Evolutionary conservation across 2,329 filamentous ascomycete genomes (phyloP).

Genomic region (Fusarium sp.): DNA sequence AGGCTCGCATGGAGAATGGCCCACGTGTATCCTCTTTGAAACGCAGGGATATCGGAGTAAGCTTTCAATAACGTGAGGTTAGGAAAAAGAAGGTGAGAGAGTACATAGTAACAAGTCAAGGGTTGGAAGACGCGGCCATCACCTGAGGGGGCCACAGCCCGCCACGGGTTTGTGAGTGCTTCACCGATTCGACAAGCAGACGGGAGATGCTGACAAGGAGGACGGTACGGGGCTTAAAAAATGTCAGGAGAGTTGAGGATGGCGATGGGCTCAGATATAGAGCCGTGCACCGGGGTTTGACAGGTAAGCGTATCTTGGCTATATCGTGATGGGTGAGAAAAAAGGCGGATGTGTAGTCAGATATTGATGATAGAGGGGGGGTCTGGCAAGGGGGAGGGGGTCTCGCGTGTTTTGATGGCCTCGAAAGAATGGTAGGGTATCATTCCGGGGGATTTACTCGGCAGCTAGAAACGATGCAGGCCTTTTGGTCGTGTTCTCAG

Average conservation of each 20-base stretch:
- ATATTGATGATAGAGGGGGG: conserved; percentile 3
- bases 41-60: background rate
- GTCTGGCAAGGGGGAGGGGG: background rate
- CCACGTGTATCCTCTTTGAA: conserved; percentile 18
- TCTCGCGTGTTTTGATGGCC: conserved; percentile 17
- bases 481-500: background rate
- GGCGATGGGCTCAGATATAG: conserved; percentile 12
- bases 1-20: conserved; percentile 17
- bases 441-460: conserved; percentile 26
- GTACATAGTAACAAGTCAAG: background rate
- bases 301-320: conserved; percentile 7
- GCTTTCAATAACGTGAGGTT: conserved; percentile 1
- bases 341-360: conserved; percentile 24
- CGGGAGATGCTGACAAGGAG: conserved; percentile 4
- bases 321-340: conserved; percentile 22
- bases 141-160: conserved; percentile 16
- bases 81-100: conserved; percentile 6
- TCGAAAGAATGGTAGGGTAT: background rate
- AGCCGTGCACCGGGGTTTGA: conserved; percentile 7
- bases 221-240: background rate
- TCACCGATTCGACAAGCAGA: conserved; percentile 34
- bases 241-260: conserved; percentile 25
- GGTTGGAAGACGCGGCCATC: conserved; percentile 23
- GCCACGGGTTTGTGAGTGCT: conserved; percentile 22
- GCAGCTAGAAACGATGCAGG: conserved; percentile 17